These are phyloP conservation scores for Musa beccarii DNA, from an alignment of 176 grass and related monocot species.

Conservation along the genomic window DNA sequence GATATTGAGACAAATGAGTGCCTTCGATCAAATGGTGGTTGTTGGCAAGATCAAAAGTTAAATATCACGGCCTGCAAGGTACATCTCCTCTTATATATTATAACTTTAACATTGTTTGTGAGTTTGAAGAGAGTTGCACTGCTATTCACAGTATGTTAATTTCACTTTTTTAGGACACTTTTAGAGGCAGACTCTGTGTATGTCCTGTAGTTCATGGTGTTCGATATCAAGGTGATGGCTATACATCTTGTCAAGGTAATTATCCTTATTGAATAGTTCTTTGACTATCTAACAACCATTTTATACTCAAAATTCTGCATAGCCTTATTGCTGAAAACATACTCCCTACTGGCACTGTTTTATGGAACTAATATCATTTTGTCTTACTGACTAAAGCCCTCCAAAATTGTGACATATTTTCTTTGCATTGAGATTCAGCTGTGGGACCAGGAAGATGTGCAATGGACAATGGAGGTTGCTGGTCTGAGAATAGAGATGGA, in stretches of 20 bases:
- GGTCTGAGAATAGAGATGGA: constrained; percentile 47
- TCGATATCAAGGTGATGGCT: constrained; percentile 78
- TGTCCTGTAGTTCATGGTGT: constrained; percentile 58
- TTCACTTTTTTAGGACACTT: constrained; percentile 58
- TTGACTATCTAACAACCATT: background rate
- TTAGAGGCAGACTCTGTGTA: constrained; percentile 67
- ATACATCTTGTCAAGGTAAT: constrained; percentile 60
- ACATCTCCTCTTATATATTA: background rate
- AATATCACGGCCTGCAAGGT: constrained; percentile 82
- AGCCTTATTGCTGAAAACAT: too few species aligned
- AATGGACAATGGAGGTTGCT: constrained; percentile 73
- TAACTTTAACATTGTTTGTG: background rate
- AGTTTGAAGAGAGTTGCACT: background rate
- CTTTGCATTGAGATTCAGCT: constrained; percentile 28
- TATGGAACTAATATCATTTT: background rate
- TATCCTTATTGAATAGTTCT: background rate
- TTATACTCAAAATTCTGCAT: too few species aligned
- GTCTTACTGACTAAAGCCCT: too few species aligned
- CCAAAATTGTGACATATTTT: background rate
- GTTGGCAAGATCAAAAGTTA: constrained; percentile 52
- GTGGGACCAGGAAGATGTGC: constrained; percentile 76
- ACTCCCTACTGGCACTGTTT: background rate
- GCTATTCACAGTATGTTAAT: background rate
- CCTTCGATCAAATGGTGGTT: constrained; percentile 62
- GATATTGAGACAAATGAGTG: constrained; percentile 77